phyloP scores from a whole-genome alignment of 139 green algal genomes.

The Dunaliella sp. region DNA sequence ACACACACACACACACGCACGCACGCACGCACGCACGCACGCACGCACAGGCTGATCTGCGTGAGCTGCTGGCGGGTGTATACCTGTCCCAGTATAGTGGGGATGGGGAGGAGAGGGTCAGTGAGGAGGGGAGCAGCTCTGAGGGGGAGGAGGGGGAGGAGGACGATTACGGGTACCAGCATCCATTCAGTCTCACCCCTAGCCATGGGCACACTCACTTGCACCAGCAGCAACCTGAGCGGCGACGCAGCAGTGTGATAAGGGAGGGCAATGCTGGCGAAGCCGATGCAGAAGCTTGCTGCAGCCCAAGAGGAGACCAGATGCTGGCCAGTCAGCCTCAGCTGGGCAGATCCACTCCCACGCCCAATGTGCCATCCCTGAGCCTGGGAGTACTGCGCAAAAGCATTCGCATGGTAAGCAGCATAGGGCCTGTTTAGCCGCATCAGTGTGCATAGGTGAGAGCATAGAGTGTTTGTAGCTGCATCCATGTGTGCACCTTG shows the following conservation, averaged over 20 bases:
- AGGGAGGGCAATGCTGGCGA: background rate
- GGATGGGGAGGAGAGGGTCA: background rate
- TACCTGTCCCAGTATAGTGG: background rate
- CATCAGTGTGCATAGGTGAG: no score
- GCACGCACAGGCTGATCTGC: no score
- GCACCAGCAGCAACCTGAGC: background rate
- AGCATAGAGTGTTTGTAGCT: no score
- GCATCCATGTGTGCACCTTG: no score
- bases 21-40: no score
- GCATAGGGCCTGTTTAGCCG: no score
- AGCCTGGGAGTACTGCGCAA: background rate
- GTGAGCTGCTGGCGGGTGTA: background rate
- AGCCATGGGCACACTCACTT: no score
- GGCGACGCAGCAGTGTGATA: background rate
- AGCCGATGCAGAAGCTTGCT: background rate
- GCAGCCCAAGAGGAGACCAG: background rate
- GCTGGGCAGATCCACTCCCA: background rate
- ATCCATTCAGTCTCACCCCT: no score
- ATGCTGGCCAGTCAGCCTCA: background rate
- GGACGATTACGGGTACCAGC: background rate
- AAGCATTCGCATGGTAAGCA: background rate
- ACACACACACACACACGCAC: no score
- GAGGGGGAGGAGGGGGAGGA: background rate
- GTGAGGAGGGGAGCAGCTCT: background rate
- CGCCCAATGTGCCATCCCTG: background rate